These are phyloP conservation scores for Euphorbia peplus DNA, from an alignment of 345 rosid genomes.

Conservation along the genomic window DNA sequence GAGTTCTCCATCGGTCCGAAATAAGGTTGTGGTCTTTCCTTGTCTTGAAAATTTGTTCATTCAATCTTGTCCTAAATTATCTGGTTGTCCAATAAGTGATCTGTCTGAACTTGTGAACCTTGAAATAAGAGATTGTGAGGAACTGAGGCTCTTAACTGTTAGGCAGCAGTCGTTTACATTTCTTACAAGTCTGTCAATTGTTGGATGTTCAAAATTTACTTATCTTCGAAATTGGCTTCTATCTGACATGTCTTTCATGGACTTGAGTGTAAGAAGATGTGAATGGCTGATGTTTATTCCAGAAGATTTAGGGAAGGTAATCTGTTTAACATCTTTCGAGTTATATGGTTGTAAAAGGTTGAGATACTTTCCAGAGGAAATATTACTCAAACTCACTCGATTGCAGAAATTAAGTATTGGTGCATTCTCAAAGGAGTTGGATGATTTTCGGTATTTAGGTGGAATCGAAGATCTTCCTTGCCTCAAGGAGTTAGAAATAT, in stretches of 20 bases:
- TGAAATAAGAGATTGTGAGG: background rate
- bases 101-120: background rate
- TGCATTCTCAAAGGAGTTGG: background rate
- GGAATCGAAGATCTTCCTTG: too few relatives aligned
- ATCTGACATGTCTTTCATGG: background rate
- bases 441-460: too few relatives aligned
- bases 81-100: background rate
- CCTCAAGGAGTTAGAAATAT: too few relatives aligned
- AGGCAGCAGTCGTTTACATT: background rate
- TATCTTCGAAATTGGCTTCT: background rate
- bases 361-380: background rate
- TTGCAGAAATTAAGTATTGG: background rate
- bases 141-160: background rate
- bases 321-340: background rate
- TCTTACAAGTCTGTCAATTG: background rate
- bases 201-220: background rate
- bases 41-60: constrained; percentile 8
- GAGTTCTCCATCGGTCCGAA: background rate
- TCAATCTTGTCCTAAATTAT: background rate
- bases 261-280: background rate
- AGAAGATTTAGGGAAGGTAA: background rate
- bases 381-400: background rate
- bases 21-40: constrained; percentile 6
- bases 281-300: background rate
- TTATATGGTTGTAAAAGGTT: background rate